Evolutionary conservation across 768 basidiomycete species (phyloP).

Genomic region (Cantharellus anzutake): DNA sequence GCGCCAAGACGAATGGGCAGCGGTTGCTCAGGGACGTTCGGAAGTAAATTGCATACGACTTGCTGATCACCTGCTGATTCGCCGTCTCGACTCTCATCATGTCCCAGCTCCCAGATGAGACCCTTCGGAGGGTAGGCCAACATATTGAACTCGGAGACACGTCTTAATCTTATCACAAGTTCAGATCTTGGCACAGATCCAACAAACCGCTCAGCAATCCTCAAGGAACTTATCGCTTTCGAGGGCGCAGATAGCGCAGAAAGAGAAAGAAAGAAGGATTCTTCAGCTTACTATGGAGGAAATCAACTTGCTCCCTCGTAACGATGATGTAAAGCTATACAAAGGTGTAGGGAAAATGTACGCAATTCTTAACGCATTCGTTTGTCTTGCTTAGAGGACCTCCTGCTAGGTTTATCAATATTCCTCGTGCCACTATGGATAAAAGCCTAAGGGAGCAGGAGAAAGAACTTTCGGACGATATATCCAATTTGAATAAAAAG

Average conservation of each 20-base stretch:
- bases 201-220: constrained; percentile 74
- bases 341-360: constrained; percentile 95
- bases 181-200: constrained; percentile 84
- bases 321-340: constrained; percentile 61
- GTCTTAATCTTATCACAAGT: not conserved
- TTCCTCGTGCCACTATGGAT: constrained; percentile 66
- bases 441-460: constrained; percentile 54
- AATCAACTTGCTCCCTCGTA: constrained; percentile 34
- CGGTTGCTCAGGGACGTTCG: not conserved
- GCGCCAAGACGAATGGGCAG: not conserved
- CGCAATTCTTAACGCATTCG: constrained; percentile 11
- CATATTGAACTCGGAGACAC: not conserved
- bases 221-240: constrained; percentile 58
- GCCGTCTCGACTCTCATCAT: constrained; percentile 19
- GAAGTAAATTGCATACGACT: not conserved
- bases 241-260: constrained; percentile 53
- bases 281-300: constrained; percentile 79
- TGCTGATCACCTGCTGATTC: not conserved
- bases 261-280: constrained; percentile 80
- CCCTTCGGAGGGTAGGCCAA: constrained; percentile 46
- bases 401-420: constrained; percentile 64
- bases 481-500: constrained; percentile 73
- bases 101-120: constrained; percentile 56
- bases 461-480: constrained; percentile 70
- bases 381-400: not conserved